A percentile compares a stretch with the other conserved stretches of the same genome.
Evolutionary conservation across 202 grass and related monocot genomes (phyloP).

Genomic region (Cymbopogon flexuosus): DNA sequence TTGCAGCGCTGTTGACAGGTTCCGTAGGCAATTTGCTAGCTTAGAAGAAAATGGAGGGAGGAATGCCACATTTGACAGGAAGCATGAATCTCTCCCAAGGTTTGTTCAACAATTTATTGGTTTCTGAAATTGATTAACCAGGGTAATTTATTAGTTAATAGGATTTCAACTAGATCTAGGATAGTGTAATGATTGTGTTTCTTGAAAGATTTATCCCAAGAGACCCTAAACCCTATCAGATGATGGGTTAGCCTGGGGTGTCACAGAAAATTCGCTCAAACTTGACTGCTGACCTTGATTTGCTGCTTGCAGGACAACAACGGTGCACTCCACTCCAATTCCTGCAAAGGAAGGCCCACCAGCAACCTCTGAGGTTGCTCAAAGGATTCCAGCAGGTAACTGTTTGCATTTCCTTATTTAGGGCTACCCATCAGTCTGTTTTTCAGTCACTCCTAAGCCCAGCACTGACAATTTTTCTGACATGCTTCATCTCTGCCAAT

Average conservation of each 20-base stretch:
- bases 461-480: not conserved
- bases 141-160: not conserved
- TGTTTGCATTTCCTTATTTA: not conserved
- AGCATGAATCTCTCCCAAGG: conserved; percentile 93
- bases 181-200: not conserved
- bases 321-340: conserved; percentile 49
- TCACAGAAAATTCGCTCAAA: not conserved
- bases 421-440: not conserved
- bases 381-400: conserved; percentile 67
- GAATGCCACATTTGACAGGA: conserved; percentile 48
- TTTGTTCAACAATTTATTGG: conserved; percentile 13
- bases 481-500: not conserved
- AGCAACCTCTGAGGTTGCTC: conserved; percentile 41
- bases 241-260: not conserved
- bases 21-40: conserved; percentile 80
- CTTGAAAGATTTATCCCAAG: not conserved
- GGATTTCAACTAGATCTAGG: not conserved
- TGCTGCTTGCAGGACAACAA: conserved; percentile 55
- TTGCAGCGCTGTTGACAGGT: conserved; percentile 80
- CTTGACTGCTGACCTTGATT: conserved; percentile 11
- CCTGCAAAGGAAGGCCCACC: conserved; percentile 28
- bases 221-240: not conserved
- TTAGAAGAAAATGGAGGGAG: conserved; percentile 77
- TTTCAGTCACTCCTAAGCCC: not conserved
- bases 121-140: conserved; percentile 1